These are phyloP conservation scores for Lactarius quietus DNA, from an alignment of 768 basidiomycete genomes.

Conservation along the genomic window DNA sequence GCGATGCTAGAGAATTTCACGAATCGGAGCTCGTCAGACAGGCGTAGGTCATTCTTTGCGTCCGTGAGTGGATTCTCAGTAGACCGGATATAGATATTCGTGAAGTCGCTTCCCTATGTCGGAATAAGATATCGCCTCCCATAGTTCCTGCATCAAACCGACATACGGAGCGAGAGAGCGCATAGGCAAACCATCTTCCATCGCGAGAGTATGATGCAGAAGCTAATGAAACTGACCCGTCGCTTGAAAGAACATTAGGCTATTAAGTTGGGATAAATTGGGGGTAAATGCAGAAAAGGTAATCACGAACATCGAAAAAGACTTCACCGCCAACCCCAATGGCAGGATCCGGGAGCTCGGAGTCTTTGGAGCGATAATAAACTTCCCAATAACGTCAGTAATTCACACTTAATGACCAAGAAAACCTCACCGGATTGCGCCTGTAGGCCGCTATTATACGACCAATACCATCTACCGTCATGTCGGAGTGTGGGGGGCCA, in stretches of 20 bases:
- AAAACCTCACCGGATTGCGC: constrained; percentile 46
- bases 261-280: constrained; percentile 28
- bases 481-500: constrained; percentile 57
- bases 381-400: constrained; percentile 37
- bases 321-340: constrained; percentile 54
- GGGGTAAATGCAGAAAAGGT: background rate
- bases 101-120: constrained; percentile 67
- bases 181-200: constrained; percentile 74
- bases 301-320: constrained; percentile 65
- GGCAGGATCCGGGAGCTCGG: constrained; percentile 48
- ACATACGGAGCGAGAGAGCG: constrained; percentile 65
- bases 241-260: constrained; percentile 68
- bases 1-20: constrained; percentile 72
- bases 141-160: background rate
- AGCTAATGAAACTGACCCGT: constrained; percentile 66
- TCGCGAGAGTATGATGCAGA: constrained; percentile 56
- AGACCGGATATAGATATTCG: constrained; percentile 62
- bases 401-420: background rate
- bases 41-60: constrained; percentile 45
- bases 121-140: background rate
- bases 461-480: constrained; percentile 79
- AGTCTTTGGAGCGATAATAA: constrained; percentile 56
- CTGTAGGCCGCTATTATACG: constrained; percentile 73
- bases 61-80: constrained; percentile 54
- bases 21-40: constrained; percentile 65